These are phyloP conservation scores for Cucumis hystrix DNA, from an alignment of 306 rosid genomes.

Conservation along the genomic window DNA sequence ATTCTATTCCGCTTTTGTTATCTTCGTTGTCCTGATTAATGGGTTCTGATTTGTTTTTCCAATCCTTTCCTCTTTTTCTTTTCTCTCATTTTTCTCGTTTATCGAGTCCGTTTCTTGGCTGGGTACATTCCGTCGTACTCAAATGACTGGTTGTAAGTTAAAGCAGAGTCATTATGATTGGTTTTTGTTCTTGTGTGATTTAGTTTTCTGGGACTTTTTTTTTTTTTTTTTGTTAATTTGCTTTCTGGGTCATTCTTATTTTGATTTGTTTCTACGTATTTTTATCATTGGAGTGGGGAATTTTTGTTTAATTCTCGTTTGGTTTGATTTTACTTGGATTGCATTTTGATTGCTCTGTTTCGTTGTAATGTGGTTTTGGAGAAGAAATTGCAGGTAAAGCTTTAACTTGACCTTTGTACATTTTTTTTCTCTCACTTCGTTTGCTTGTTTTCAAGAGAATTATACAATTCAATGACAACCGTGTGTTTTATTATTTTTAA, in stretches of 20 bases:
- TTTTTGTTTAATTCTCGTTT: background rate
- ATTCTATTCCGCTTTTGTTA: conserved; percentile 15
- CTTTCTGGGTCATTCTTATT: background rate
- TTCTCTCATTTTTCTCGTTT: background rate
- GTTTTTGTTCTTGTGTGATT: background rate
- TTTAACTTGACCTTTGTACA: background rate
- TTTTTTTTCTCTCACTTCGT: background rate
- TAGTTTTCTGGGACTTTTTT: background rate
- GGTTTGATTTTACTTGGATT: background rate
- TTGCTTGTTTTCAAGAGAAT: background rate
- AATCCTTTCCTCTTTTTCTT: background rate
- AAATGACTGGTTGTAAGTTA: background rate
- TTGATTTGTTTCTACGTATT: background rate
- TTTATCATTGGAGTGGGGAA: background rate
- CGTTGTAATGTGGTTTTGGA: background rate
- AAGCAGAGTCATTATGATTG: background rate
- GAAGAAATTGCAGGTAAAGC: background rate
- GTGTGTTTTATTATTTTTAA: background rate
- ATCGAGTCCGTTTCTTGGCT: conserved; percentile 11
- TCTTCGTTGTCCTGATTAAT: conserved; percentile 14
- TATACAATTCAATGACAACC: conserved; percentile 1
- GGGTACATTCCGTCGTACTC: background rate
- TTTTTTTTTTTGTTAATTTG: background rate
- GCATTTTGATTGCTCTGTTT: conserved; percentile 7
- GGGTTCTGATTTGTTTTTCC: conserved; percentile 11